A percentile compares a stretch with the other conserved stretches of the same genome.
These are phyloP conservation scores for Ballota nigra DNA, from an alignment of 257 asterid species.

Conservation along the genomic window DNA sequence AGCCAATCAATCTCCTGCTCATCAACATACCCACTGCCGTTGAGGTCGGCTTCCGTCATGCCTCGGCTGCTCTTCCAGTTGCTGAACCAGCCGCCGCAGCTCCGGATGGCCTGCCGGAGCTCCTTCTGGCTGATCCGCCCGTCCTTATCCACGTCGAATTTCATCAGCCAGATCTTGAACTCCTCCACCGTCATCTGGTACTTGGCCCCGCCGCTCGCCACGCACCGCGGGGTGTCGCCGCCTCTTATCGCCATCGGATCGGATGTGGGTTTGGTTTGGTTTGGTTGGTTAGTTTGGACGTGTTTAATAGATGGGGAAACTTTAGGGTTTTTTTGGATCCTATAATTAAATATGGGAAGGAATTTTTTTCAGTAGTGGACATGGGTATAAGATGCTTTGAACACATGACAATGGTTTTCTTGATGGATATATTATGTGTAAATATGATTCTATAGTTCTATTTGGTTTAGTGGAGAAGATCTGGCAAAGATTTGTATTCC, in stretches of 20 bases:
- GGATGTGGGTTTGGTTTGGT: neutral
- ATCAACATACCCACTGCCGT: slow-evolving; percentile 36
- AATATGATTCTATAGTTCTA: neutral
- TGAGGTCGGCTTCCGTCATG: slow-evolving; percentile 28
- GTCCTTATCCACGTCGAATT: slow-evolving; percentile 36
- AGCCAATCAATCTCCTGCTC: slow-evolving; percentile 37
- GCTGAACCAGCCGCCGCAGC: slow-evolving; percentile 39
- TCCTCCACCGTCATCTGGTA: slow-evolving; percentile 42
- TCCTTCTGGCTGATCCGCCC: slow-evolving; percentile 44
- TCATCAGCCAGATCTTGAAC: slow-evolving; percentile 42
- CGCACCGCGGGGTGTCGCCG: slow-evolving; percentile 26
- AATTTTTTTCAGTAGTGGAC: too few relatives aligned
- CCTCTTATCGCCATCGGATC: slow-evolving; percentile 31
- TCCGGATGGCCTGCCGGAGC: slow-evolving; percentile 38
- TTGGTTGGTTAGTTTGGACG: neutral
- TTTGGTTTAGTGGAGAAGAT: neutral
- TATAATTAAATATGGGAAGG: neutral
- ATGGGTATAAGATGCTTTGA: slow-evolving; percentile 23
- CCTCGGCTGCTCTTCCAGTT: slow-evolving; percentile 39
- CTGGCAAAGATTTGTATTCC: neutral
- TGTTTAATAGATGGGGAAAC: neutral
- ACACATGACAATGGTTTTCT: neutral
- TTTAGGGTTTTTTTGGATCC: too few relatives aligned
- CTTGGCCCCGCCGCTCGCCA: slow-evolving; percentile 23
- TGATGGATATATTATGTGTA: neutral